Percentiles rank a stretch among this genome's conserved stretches.
phyloP scores from a whole-genome alignment of 441 rosid species.

The Gossypium schwendimanii region DNA sequence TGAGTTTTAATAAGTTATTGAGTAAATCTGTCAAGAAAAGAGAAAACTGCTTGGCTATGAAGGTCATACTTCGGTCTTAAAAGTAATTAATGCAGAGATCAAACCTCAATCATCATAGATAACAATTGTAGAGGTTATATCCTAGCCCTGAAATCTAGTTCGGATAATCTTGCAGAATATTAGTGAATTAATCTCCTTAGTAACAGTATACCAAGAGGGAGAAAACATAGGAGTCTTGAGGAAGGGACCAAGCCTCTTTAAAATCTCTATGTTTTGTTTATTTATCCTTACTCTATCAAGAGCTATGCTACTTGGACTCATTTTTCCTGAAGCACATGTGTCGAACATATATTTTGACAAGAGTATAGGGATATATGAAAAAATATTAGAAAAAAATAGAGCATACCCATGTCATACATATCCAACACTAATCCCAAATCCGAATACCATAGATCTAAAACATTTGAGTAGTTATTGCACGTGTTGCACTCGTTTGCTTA shows the following conservation, averaged over 20 bases:
- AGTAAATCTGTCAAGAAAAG: not conserved
- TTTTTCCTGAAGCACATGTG: not conserved
- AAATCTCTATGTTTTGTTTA: not conserved
- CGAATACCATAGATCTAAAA: not conserved
- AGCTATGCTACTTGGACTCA: not conserved
- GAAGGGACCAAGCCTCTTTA: not conserved
- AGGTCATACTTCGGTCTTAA: not conserved
- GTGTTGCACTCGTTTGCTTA: not conserved
- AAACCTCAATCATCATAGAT: not conserved
- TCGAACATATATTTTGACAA: not conserved
- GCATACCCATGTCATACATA: not conserved
- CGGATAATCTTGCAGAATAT: not conserved
- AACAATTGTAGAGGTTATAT: not conserved
- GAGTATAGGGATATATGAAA: not conserved
- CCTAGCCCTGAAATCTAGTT: not conserved
- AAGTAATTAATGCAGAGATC: not conserved
- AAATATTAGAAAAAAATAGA: not conserved
- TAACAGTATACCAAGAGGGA: not conserved
- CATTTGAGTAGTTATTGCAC: not conserved
- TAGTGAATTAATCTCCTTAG: not conserved
- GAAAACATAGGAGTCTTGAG: not conserved
- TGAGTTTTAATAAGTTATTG: not conserved
- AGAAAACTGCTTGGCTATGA: not conserved
- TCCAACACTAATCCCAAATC: not conserved
- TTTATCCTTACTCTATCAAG: not conserved